Percentiles rank a stretch among this genome's conserved stretches.
phyloP scores from a whole-genome alignment of 2,329 filamentous ascomycete genomes.

The Ceratocystis variospora region DNA sequence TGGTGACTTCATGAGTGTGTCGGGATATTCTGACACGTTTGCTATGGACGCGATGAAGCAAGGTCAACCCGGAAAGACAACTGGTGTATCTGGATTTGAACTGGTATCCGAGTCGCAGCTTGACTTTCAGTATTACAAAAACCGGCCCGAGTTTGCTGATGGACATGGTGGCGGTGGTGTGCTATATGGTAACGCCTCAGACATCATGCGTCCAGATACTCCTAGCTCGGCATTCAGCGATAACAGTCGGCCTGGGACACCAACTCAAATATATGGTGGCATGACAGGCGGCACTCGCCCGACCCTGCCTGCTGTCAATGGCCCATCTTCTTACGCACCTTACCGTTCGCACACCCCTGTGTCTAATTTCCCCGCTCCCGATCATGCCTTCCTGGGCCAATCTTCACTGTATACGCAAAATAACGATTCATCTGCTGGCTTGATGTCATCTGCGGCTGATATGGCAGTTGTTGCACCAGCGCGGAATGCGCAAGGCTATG shows the following conservation, averaged over 20 bases:
- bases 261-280: conserved; percentile 23
- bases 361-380: conserved; percentile 15
- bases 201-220: conserved; percentile 48
- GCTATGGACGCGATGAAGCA: conserved; percentile 64
- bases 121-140: conserved; percentile 86
- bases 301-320: conserved; percentile 12
- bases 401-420: conserved; percentile 33
- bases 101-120: conserved; percentile 74
- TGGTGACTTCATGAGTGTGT: conserved; percentile 43
- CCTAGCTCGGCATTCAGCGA: conserved; percentile 38
- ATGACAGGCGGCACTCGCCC: conserved; percentile 21
- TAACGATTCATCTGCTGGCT: conserved; percentile 40
- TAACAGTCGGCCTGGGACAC: conserved; percentile 38
- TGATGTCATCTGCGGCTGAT: conserved; percentile 40
- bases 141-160: conserved; percentile 73
- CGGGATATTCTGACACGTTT: conserved; percentile 71
- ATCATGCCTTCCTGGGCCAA: conserved; percentile 17
- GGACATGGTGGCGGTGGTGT: conserved; percentile 61
- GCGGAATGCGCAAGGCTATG: conserved; percentile 26
- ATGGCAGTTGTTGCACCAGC: conserved; percentile 33
- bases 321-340: conserved; percentile 18
- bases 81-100: conserved; percentile 60
- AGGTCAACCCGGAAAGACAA: conserved; percentile 35
- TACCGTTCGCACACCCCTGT: conserved; percentile 20
- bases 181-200: conserved; percentile 45